These are phyloP conservation scores for Tetracladium setigerum DNA, from an alignment of 495 filamentous ascomycete species.

Conservation along the genomic window DNA sequence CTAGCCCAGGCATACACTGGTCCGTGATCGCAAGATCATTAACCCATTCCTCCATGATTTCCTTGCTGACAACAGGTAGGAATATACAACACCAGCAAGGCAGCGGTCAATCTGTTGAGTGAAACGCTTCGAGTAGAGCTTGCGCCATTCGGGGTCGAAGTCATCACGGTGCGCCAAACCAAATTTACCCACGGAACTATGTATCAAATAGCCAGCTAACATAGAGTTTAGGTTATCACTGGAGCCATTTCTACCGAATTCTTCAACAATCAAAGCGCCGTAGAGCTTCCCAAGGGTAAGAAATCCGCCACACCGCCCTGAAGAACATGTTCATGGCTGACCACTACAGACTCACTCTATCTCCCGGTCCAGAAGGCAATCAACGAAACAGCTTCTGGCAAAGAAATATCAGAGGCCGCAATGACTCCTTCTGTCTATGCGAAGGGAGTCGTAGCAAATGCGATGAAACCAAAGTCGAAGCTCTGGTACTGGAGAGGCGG, in stretches of 20 bases:
- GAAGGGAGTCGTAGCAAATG: conserved; percentile 44
- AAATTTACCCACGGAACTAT: no score
- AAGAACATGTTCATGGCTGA: no score
- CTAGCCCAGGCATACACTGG: not conserved
- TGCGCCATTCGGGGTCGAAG: conserved; percentile 39
- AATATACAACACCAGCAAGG: conserved; percentile 51
- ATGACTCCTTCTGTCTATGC: conserved; percentile 49
- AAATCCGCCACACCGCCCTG: no score
- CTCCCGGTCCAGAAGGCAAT: conserved; percentile 13
- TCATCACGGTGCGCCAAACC: no score
- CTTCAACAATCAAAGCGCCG: conserved; percentile 10
- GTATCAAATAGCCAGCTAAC: no score
- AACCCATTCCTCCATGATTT: no score
- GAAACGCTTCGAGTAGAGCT: conserved; percentile 46
- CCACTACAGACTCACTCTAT: conserved; percentile 26
- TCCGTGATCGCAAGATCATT: no score
- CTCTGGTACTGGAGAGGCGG: conserved; percentile 51
- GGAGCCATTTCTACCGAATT: conserved; percentile 31
- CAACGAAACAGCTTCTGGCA: no score
- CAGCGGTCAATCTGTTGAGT: conserved; percentile 35
- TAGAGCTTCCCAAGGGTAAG: conserved; percentile 7
- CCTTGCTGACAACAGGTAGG: no score
- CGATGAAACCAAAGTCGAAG: conserved; percentile 37
- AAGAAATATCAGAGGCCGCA: no score
- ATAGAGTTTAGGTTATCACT: conserved; percentile 29